Evolutionary conservation across 768 basidiomycete species (phyloP).

Genomic region (Mycena capillaripes): DNA sequence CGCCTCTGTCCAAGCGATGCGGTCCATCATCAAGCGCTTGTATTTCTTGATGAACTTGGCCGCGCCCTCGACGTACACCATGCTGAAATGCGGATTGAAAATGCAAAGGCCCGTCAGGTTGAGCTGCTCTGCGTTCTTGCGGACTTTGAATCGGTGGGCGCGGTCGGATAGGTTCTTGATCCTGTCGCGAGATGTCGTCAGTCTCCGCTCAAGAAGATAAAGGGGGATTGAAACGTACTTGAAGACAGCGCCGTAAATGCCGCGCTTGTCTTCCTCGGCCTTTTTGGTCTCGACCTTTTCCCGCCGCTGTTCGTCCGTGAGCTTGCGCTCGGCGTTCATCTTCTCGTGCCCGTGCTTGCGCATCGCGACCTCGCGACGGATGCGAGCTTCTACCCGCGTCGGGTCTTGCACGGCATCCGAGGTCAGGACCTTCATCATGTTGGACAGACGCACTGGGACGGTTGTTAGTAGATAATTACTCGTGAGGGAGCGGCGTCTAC

Average conservation of each 20-base stretch:
- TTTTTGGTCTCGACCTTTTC: constrained; percentile 93
- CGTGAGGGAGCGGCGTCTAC: constrained; percentile 53
- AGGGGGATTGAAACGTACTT: constrained; percentile 70
- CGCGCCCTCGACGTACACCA: constrained; percentile 96
- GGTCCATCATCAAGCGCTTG: constrained; percentile 86
- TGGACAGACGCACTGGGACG: constrained; percentile 87
- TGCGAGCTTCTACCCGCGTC: constrained; percentile 96
- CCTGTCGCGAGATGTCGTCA: constrained; percentile 55
- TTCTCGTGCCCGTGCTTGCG: constrained; percentile 92
- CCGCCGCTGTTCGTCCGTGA: constrained; percentile 90
- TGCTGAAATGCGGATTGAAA: constrained; percentile 89
- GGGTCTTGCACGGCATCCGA: constrained; percentile 98
- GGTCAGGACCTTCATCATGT: constrained; percentile 97
- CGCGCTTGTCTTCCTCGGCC: constrained; percentile 89
- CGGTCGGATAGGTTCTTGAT: constrained; percentile 92
- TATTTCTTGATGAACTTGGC: constrained; percentile 89
- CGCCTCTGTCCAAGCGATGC: constrained; percentile 95
- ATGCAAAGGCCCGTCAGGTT: constrained; percentile 91
- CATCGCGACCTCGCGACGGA: constrained; percentile 92
- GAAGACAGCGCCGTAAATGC: constrained; percentile 86
- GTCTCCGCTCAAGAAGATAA: background rate
- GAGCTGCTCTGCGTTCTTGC: constrained; percentile 95
- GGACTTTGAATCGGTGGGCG: constrained; percentile 95
- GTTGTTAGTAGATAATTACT: constrained; percentile 13
- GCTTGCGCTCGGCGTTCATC: constrained; percentile 92